Evolutionary conservation across 805 yeast species (phyloP), one percentile per base, ranked within the genome.

Genomic region (Starmerella floris): DNA sequence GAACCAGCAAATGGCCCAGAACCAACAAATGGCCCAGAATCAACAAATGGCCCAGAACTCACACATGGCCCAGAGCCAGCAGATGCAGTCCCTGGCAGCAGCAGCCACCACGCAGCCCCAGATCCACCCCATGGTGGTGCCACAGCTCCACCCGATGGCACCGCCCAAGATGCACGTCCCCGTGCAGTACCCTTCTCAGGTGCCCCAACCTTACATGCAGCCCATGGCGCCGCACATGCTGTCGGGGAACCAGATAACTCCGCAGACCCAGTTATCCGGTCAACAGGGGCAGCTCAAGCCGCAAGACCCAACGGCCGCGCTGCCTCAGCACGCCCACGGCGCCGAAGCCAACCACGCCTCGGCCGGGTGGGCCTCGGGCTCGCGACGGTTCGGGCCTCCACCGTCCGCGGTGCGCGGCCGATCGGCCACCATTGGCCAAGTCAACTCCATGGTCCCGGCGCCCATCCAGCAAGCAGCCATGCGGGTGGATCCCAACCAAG

Each of bases 391-490:
- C 28, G 28, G 28, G 17, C 16, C n/a, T n/a, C n/a, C 17, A 6
- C 32, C 15, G 32, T 5, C 32, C 17, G 17, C 32, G 11, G 32
- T 6, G 5, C 38, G 54, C 10, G 44, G 46, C 19, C 53, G 68
- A 6, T 63, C 68, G 11, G 59, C 62, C 11, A 64, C 68, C 1
- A 60, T 64, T 22, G 68, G 68, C 23, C 61, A 58, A 45, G 55
- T 62, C 37, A 39, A 26, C 15, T 64, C 61, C 30, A 52, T 62
- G 20, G 62, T 64, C 21, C 69, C 69, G 2, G 64, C 59, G 9
- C 62, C 61, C 17, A 51, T 64, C 23, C 68, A 65, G 46, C 60
- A 65, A 30, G 67, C 67, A 2, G 61, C 67, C 1, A 64, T 66
- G 5, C 52, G 63, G 42, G 62, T 65, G 28, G 59, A 64, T 39